Base-by-base conservation (phyloP, 2,329 filamentous ascomycete genomes). In the Monilinia fructigena region DNA sequence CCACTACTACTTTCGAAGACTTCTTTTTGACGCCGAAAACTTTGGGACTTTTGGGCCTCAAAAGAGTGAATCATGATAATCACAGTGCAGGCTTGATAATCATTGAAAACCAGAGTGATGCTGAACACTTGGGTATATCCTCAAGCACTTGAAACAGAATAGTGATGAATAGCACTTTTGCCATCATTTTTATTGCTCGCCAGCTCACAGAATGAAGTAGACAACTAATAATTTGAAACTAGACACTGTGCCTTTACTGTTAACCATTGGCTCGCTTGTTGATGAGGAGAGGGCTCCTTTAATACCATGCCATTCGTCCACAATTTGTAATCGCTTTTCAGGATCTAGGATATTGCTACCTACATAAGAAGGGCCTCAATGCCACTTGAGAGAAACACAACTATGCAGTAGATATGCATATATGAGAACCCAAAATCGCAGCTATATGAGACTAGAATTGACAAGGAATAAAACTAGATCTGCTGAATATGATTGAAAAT, bases 1-100 rank as follows among this genome's bases (percentile, higher is more conserved):
- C 42, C 67, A 50, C 26, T 65, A 12, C 35, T 54, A 23, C 59
- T 23, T 26, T 59, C 66, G 62, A 67, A 70, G 45, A 70, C 67
- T 26, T 65, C 18, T 47, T 45, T 42, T 67, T 60, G 2, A 67
- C 62, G 63, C 67, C 69, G 3, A 52, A 20, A n/a, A 66, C 52
- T 20, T 20, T 69, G 56, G 18, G 45, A 47, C 14, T 67, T 69
- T 23, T 8, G 2, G 14, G 16, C 28, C 10, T 28, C 16, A 31
- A 23, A 31, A 23, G 20, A 47, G 28, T 47, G n/a, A 23, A 60
- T 35, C 31, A 35, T 35, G 0, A 35, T 28, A 35, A 53, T 10
- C 26, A 53, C 50, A 53, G 16, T 26, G n/a, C 31, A 55, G 7
- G 31, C 31, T 35, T 35, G 31, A 8, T 35, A 35, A 35, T 5